A percentile compares a stretch with the other conserved stretches of the same genome.
Evolutionary conservation across 1,284 basidiomycete genomes (phyloP).

Genomic region (Ganoderma sinense): DNA sequence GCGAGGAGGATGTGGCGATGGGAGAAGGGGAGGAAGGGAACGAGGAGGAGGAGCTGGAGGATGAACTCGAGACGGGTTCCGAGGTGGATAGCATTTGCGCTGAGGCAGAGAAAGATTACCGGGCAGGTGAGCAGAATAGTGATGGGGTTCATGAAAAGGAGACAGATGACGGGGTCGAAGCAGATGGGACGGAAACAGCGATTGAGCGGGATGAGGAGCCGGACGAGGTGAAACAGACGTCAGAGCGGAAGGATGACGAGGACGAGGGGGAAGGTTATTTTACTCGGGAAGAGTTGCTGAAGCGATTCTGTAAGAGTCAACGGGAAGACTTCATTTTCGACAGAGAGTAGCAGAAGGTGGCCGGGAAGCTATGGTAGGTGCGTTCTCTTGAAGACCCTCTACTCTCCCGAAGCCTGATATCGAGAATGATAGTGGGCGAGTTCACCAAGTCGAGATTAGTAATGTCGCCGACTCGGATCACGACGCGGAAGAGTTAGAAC

Average conservation of each 20-base stretch:
- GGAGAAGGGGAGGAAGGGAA: background rate
- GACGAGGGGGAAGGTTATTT: background rate
- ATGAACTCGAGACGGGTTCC: background rate
- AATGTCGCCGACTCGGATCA: no score
- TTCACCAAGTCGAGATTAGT: no score
- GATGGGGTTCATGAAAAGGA: background rate
- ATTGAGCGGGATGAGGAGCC: background rate
- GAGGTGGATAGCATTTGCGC: background rate
- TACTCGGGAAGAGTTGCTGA: background rate
- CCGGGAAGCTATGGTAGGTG: no score
- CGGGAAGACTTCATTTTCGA: background rate
- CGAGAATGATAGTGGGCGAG: no score
- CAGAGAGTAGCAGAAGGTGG: background rate
- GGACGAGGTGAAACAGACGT: background rate
- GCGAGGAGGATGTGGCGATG: background rate
- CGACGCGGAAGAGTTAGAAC: no score
- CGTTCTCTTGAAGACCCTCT: no score
- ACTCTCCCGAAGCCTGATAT: no score
- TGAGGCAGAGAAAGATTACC: background rate
- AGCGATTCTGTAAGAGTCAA: background rate
- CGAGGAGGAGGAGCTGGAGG: background rate
- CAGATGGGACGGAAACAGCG: background rate
- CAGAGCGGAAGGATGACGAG: background rate
- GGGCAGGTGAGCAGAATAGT: background rate
- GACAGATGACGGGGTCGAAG: background rate